Evolutionary conservation across 2,329 filamentous ascomycete species (phyloP), one percentile per base, ranked within the genome.

Genomic region (Colletotrichum musicola): DNA sequence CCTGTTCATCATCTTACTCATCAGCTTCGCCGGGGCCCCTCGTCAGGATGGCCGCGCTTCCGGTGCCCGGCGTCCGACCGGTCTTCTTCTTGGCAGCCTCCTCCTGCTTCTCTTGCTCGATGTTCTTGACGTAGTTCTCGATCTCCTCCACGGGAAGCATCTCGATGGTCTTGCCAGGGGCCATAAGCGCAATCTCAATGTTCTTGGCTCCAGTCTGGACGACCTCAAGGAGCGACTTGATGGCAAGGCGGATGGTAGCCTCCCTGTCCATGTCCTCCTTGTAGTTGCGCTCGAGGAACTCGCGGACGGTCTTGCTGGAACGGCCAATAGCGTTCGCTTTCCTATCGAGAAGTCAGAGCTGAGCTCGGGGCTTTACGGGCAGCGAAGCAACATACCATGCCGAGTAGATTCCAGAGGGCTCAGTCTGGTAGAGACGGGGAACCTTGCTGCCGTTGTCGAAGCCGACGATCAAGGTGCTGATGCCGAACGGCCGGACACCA

Each of bases 201-300:
- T 99, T 99, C 90, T 99, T 99, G 61, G 96, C 96, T 72, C 96
- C 96, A 3, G 96, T 99, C 84, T 99, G 96, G 71, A 99, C 96
- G 62, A 99, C 96, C 82, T 99, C 96, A 70, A 99, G 86, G 72
- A 99, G 88, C 46, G 96, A 99, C 87, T 99, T 99, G 86, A 99
- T 97, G 7, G 96, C 96, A 75, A 99, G 87, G 79, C 97, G 94
- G 80, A 99, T 97, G 49, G 97, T 98, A 75, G 94, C 92, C 83
- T 98, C 94, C 72, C 95, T 90, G 80, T 98, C 93, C 95, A 99
- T 97, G 71, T 93, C 93, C 76, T 97, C 94, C 86, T 97, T 97
- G 88, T 99, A 97, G 85, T 99, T 98, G 79, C 97, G 92, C 84
- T 99, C 96, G 74, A 99, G 89, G 83, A 99, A 99, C 80, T 99